Percentiles rank a stretch among this genome's conserved stretches.
These are phyloP conservation scores for Nemania sp. DNA, from an alignment of 2,329 filamentous ascomycete species.

Conservation along the genomic window DNA sequence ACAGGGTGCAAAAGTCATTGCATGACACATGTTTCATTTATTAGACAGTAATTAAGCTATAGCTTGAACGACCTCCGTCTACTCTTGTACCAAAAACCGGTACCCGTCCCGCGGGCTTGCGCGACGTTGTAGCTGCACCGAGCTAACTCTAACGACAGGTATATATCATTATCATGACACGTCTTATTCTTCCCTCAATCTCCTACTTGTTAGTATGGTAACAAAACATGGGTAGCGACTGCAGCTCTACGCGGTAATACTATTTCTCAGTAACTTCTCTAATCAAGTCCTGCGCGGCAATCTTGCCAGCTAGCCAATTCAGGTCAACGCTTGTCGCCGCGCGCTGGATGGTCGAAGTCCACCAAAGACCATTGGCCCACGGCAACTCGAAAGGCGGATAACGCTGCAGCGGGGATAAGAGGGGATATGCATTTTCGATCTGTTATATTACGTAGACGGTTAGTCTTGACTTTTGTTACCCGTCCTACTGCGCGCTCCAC, in stretches of 20 bases:
- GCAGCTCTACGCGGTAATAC: too few relatives aligned
- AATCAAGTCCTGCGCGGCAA: slow-evolving; percentile 43
- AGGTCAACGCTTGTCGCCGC: slow-evolving; percentile 43
- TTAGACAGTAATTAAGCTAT: slow-evolving; percentile 10
- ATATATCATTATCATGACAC: not conserved
- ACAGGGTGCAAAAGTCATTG: slow-evolving; percentile 37
- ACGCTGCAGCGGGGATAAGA: slow-evolving; percentile 27
- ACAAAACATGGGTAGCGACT: too few relatives aligned
- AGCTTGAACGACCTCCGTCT: not conserved
- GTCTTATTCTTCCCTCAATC: not conserved
- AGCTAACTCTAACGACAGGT: not conserved
- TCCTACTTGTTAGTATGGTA: not conserved
- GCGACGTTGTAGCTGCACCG: not conserved
- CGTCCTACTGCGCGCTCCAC: too few relatives aligned
- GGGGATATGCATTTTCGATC: slow-evolving; percentile 45
- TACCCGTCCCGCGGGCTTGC: not conserved
- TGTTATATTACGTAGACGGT: too few relatives aligned
- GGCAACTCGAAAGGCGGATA: slow-evolving; percentile 42
- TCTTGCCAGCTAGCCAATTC: slow-evolving; percentile 46
- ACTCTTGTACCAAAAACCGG: not conserved
- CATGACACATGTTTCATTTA: slow-evolving; percentile 26
- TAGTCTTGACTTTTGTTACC: too few relatives aligned
- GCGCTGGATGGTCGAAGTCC: slow-evolving; percentile 44
- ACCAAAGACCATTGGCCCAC: slow-evolving; percentile 43
- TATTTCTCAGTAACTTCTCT: slow-evolving; percentile 12